Percentiles rank a stretch among this genome's conserved stretches.
Conservation (phyloP, 1,139 yeast species). For the Yamadazyma kanchanaburiensis region DNA sequence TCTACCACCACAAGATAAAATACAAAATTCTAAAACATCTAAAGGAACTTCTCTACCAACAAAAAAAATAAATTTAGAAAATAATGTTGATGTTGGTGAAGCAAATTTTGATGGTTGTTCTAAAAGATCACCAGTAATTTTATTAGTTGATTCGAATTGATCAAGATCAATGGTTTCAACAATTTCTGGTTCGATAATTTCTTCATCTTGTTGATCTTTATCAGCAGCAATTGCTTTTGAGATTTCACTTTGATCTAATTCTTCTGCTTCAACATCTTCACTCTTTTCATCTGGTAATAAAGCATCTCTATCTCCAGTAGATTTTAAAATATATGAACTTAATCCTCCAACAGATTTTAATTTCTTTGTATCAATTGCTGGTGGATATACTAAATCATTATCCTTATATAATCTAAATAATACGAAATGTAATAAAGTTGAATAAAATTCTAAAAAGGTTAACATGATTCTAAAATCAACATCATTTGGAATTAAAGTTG, state of each 20-base stretch:
- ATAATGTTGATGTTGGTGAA: slow-evolving; percentile 59
- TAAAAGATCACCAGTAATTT: slow-evolving; percentile 71
- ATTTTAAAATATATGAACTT: slow-evolving; percentile 67
- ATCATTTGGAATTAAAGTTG: slow-evolving; percentile 91
- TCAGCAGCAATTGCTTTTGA: slow-evolving; percentile 53
- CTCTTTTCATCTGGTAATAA: slow-evolving; percentile 33
- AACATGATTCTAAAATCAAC: slow-evolving; percentile 96
- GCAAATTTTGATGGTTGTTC: slow-evolving; percentile 72
- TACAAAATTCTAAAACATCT: slow-evolving; percentile 84
- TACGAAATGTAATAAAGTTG: slow-evolving; percentile 85
- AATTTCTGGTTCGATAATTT: slow-evolving; percentile 36
- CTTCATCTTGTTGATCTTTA: slow-evolving; percentile 37
- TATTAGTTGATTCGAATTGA: slow-evolving; percentile 60
- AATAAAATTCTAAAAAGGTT: slow-evolving; percentile 92
- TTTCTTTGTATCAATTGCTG: slow-evolving; percentile 68
- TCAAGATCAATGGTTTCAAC: slow-evolving; percentile 56
- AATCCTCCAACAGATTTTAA: slow-evolving; percentile 89
- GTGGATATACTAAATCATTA: slow-evolving; percentile 85
- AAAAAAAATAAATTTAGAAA: slow-evolving; percentile 73
- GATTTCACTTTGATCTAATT: slow-evolving; percentile 43
- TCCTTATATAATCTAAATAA: slow-evolving; percentile 84
- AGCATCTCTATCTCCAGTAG: slow-evolving; percentile 36
- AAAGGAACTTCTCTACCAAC: slow-evolving; percentile 96
- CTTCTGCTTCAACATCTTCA: slow-evolving; percentile 32
- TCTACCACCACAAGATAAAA: slow-evolving; percentile 84